Percentiles rank a stretch among this genome's conserved stretches.
These are phyloP conservation scores for Chaetomidium leptoderma DNA, from an alignment of 495 filamentous ascomycete genomes.

Conservation along the genomic window DNA sequence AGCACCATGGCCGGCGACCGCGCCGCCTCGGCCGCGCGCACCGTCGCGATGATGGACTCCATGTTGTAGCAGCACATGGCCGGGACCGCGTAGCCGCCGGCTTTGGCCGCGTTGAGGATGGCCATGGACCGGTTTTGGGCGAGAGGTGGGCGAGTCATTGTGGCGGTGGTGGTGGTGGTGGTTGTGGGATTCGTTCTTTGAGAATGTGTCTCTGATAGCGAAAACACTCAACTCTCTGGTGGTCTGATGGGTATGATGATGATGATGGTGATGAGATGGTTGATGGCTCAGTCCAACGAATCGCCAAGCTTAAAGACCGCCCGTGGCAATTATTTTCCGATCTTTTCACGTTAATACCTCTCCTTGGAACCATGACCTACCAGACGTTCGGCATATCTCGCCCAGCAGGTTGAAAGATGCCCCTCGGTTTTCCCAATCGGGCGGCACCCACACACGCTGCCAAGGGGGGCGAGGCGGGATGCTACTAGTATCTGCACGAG, in stretches of 20 bases:
- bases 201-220: neutral
- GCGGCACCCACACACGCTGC: constrained; percentile 14
- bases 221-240: neutral
- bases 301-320: too few relatives aligned
- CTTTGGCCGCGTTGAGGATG: constrained; percentile 64
- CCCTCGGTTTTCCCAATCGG: constrained; percentile 27
- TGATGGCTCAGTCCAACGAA: too few relatives aligned
- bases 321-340: too few relatives aligned
- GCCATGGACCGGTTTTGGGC: constrained; percentile 59
- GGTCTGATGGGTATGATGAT: neutral
- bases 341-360: constrained; percentile 3
- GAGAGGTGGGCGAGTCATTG: constrained; percentile 48
- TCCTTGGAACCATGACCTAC: too few relatives aligned
- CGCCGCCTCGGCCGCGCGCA: constrained; percentile 71
- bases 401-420: neutral
- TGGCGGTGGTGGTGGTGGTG: constrained; percentile 15
- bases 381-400: constrained; percentile 1
- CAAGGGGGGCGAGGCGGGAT: constrained; percentile 21
- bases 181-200: constrained; percentile 17
- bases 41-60: constrained; percentile 73
- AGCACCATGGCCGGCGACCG: constrained; percentile 73
- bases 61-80: constrained; percentile 85
- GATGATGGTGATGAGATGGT: constrained; percentile 6
- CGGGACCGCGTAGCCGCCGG: constrained; percentile 64
- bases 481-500: constrained; percentile 9